Conservation (phyloP, 2,329 filamentous ascomycete genomes). For the Xylaria sp. region DNA sequence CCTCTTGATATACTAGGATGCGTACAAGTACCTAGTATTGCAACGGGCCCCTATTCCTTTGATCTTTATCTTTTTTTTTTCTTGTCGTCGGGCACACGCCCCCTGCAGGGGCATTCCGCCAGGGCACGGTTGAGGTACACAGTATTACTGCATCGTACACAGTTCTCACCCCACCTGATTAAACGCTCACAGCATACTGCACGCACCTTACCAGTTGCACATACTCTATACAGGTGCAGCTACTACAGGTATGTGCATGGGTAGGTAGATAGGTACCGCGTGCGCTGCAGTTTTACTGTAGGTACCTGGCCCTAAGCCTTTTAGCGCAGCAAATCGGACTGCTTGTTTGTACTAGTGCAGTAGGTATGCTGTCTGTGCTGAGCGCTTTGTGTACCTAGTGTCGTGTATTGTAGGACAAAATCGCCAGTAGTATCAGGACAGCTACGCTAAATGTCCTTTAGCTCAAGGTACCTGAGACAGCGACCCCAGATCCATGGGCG, state of each 20-base stretch:
- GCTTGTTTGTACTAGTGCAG: not conserved
- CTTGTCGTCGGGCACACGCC: constrained; percentile 10
- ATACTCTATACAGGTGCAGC: constrained; percentile 14
- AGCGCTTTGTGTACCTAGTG: not conserved
- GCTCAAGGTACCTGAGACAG: constrained; percentile 23
- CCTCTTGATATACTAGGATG: too few relatives aligned
- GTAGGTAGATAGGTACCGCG: constrained; percentile 3
- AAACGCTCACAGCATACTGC: constrained; percentile 22
- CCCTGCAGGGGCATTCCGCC: constrained; percentile 15
- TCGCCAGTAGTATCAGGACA: not conserved
- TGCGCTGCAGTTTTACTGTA: not conserved
- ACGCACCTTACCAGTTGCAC: not conserved
- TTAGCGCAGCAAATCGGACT: not conserved
- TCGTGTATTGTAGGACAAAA: not conserved
- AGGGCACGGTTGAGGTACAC: not conserved
- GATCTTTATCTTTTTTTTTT: not conserved
- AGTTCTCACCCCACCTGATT: constrained; percentile 3
- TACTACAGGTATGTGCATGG: not conserved
- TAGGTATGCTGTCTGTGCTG: constrained; percentile 15
- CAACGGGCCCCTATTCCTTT: constrained; percentile 24
- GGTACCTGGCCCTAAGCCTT: not conserved
- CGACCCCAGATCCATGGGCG: constrained; percentile 20
- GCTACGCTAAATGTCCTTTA: constrained; percentile 4
- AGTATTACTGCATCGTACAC: not conserved
- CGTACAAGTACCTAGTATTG: not conserved